These are phyloP conservation scores for Graphilbum ipis-grandicollis DNA, from an alignment of 2,329 filamentous ascomycete genomes.

Conservation along the genomic window DNA sequence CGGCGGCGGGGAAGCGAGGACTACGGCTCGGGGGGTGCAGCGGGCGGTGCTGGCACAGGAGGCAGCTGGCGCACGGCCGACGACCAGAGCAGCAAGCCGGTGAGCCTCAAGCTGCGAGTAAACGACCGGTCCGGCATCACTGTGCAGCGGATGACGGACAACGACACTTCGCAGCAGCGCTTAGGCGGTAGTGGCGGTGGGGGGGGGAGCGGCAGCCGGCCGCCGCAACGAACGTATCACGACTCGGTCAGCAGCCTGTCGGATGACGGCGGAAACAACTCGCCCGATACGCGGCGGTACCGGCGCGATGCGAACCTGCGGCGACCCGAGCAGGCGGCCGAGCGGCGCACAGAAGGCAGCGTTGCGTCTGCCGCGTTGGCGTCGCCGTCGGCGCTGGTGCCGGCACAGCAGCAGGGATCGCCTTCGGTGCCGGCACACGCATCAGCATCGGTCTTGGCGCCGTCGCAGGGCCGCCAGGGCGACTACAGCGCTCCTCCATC, in stretches of 20 bases:
- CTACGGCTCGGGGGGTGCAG: too few relatives aligned
- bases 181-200: conserved; percentile 11
- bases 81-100: conserved; percentile 21
- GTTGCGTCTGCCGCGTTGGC: conserved; percentile 2
- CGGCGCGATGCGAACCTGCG: conserved; percentile 33
- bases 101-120: conserved; percentile 42
- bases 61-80: conserved; percentile 13
- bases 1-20: conserved; percentile 27
- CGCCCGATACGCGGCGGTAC: conserved; percentile 32
- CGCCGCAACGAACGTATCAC: conserved; percentile 15
- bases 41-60: not conserved
- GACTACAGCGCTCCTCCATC: too few relatives aligned
- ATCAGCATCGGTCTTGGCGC: too few relatives aligned
- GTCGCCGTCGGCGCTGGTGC: conserved; percentile 1
- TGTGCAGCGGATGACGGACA: conserved; percentile 40
- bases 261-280: conserved; percentile 37
- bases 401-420: too few relatives aligned
- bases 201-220: conserved; percentile 18
- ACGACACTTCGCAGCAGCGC: conserved; percentile 31
- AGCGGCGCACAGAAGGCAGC: conserved; percentile 21
- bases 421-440: too few relatives aligned
- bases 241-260: conserved; percentile 40
- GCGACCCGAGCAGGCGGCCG: conserved; percentile 27
- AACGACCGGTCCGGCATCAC: conserved; percentile 45
- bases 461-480: too few relatives aligned